Evolutionary conservation across 1,284 basidiomycete genomes (phyloP), one percentile per base, ranked within the genome.

Genomic region (Xanthoconium separans): DNA sequence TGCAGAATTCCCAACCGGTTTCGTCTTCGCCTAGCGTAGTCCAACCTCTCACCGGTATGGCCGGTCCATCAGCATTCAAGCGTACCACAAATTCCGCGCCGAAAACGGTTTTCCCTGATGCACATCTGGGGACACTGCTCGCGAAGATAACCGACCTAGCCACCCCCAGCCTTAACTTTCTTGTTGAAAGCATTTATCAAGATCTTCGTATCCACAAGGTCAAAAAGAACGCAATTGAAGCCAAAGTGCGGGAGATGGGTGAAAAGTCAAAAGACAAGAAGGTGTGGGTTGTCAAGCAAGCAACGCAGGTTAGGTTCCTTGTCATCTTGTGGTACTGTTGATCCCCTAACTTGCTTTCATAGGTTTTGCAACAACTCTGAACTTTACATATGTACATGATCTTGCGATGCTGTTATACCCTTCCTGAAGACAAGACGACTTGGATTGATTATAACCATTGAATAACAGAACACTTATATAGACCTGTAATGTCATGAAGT

Each of bases 211-310:
- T 66, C 11, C 73, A 86, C 58, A 85, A 84, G 53, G 80, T 92
- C 54, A 91, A 85, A 75, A 93, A 92, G 76, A 87, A 85, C 46
- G 83, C 87, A 7, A 85, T 93, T 47, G 89, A 91, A 70, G 83
- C 83, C 8, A 92, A 92, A 68, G 75, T 93, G 33, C 77, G 80
- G 49, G 88, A 91, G 66, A 77, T 91, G 13, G 78, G 80, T 16
- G 86, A 86, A 70, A 89, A 89, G 65, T 82, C 81, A 60, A 86
- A 81, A 63, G 77, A 82, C 51, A 80, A 77, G 71, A 89, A 81
- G 67, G 71, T 83, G 56, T 91, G 89, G 89, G 70, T 85, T 33
- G 76, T 91, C 27, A 86, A 83, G 62, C 65, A 75, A 4, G 70
- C 71, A 34, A 60, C 70, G 42, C 65, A 68, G 69, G 75, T 73